These are phyloP conservation scores for Multifurca ochricompacta DNA, from an alignment of 768 basidiomycete genomes.

Conservation along the genomic window DNA sequence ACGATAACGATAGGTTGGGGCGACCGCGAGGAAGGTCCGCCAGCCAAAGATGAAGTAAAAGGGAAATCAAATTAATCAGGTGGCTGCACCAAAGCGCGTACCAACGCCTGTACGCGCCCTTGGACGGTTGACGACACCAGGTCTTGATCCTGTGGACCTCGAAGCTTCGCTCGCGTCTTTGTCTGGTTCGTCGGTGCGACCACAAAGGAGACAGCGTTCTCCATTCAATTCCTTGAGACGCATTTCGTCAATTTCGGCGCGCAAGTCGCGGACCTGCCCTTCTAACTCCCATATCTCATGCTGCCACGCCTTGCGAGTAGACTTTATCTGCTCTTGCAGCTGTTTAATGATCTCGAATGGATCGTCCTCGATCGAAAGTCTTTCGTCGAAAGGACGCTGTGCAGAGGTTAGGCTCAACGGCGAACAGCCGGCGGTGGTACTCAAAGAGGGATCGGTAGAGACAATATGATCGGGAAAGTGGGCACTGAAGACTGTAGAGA, in stretches of 20 bases:
- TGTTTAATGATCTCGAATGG: conserved; percentile 41
- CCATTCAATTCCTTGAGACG: conserved; percentile 32
- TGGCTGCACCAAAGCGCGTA: conserved; percentile 52
- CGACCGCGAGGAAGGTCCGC: neutral
- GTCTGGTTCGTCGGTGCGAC: conserved; percentile 35
- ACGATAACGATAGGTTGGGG: conserved; percentile 14
- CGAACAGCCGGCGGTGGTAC: conserved; percentile 31
- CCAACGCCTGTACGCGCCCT: conserved; percentile 60
- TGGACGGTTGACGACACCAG: conserved; percentile 51
- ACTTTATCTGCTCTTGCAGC: conserved; percentile 54
- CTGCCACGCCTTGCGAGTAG: conserved; percentile 59
- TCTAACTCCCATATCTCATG: conserved; percentile 70
- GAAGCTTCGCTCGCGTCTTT: neutral
- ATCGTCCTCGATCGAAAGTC: conserved; percentile 31
- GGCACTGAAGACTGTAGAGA: conserved; percentile 68
- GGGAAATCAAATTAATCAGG: conserved; percentile 26
- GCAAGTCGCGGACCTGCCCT: conserved; percentile 62
- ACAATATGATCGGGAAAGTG: conserved; percentile 48
- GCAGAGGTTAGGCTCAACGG: conserved; percentile 32
- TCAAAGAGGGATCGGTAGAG: conserved; percentile 27
- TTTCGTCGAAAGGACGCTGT: conserved; percentile 26
- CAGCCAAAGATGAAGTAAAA: neutral
- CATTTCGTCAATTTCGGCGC: conserved; percentile 56
- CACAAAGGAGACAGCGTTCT: conserved; percentile 54
- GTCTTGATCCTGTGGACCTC: neutral